Evolutionary conservation across 2,329 filamentous ascomycete species (phyloP), one percentile per base, ranked within the genome.

Genomic region (Eutypa lata): DNA sequence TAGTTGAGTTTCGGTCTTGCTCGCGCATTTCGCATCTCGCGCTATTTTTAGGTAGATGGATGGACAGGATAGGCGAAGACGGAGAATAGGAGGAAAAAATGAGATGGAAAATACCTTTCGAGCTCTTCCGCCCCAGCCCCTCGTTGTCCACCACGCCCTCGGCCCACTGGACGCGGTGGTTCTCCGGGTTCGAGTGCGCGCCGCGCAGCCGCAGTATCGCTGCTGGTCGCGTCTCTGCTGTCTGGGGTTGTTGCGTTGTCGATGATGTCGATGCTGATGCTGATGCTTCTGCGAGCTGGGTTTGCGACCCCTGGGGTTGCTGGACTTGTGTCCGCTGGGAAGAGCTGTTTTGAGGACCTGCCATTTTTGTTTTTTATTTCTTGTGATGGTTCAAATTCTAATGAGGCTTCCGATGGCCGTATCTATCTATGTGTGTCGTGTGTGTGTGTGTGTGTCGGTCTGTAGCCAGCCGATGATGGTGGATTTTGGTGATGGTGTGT

Each of bases 111-210:
- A 33, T 71, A 93, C 91, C 90, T 83, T 99, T 99, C 18, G 90
- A 96, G 59, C 85, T 93, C 76, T 97, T 99, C 72, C 90, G 89
- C 7, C 91, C 91, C 70, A 97, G 81, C 3, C 91, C 91, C 72
- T 99, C 94, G 66, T 99, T 99, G 73, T 99, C 92, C 2, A 99
- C 79, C 7, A 97, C 92, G 65, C 90, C 88, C 65, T 94, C 90
- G 7, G 91, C 91, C 94, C 94, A 99, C 70, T 89, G 87, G 52
- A 99, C 94, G 47, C 84, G 84, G 49, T 87, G 79, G n/a, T 76
- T 70, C 18, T 76, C 70, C 24, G 73, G 71, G 0, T 74, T 62
- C 14, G 67, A 62, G 52, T 76, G 74, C 1, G 73, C 75, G 44
- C 81, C 82, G 42, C 79, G 75, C 44, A 85, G 71, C 13, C 78